phyloP scores from a whole-genome alignment of 129 eudicot species.

The Solidago caesia region DNA sequence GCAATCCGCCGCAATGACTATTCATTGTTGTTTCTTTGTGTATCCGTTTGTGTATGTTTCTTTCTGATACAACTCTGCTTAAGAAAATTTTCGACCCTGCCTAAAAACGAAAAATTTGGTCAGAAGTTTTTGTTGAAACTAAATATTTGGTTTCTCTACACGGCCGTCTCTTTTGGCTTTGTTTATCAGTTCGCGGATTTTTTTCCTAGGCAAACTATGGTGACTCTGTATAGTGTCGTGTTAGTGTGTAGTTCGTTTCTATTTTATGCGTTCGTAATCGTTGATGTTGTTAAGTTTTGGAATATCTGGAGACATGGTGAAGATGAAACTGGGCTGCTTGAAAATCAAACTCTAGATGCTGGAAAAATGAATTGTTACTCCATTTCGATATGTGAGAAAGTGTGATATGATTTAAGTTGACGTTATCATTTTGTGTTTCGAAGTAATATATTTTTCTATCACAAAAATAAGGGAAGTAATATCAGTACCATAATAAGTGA shows the following conservation, averaged over 20 bases:
- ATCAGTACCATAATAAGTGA: no score
- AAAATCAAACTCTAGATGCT: constrained; percentile 3
- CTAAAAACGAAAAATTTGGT: constrained; percentile 13
- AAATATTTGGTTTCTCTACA: constrained; percentile 29
- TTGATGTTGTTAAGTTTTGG: constrained; percentile 19
- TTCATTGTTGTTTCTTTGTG: background rate
- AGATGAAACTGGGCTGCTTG: background rate
- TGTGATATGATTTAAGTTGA: constrained; percentile 16
- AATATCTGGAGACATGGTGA: constrained; percentile 11
- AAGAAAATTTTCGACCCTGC: background rate
- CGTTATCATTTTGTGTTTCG: background rate
- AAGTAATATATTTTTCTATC: no score
- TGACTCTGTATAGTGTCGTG: constrained; percentile 9
- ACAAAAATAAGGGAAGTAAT: no score
- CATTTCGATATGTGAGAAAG: constrained; percentile 15
- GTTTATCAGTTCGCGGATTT: constrained; percentile 27
- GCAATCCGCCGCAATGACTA: constrained; percentile 18
- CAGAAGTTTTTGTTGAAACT: constrained; percentile 7
- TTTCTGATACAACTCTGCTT: constrained; percentile 8
- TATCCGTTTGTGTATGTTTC: constrained; percentile 16
- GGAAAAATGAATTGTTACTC: constrained; percentile 11
- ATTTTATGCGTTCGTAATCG: constrained; percentile 10
- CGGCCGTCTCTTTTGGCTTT: constrained; percentile 24
- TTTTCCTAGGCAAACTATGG: constrained; percentile 1
- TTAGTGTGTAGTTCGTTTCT: constrained; percentile 15